Conservation (phyloP, 164 flowering plant species). For the Magnolia sinica region DNA sequence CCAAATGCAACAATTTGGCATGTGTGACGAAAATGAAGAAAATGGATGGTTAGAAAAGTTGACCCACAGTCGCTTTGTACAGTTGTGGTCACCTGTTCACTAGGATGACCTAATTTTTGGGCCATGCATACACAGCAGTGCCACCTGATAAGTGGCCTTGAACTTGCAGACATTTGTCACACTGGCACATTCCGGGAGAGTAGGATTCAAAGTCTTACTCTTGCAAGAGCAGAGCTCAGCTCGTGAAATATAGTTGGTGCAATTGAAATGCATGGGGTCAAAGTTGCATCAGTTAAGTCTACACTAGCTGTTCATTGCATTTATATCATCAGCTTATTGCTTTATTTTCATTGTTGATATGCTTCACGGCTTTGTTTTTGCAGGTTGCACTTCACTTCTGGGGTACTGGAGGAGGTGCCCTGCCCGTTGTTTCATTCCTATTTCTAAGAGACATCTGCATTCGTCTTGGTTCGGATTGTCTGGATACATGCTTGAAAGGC, state of each 20-base stretch:
- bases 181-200: too few relatives aligned
- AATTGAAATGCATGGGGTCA: neutral
- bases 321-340: neutral
- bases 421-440: slow-evolving; percentile 74
- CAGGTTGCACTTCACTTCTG: slow-evolving; percentile 92
- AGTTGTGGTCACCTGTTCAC: too few relatives aligned
- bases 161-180: too few relatives aligned
- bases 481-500: slow-evolving; percentile 83
- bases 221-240: too few relatives aligned
- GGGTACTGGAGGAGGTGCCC: slow-evolving; percentile 94
- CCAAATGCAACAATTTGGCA: neutral
- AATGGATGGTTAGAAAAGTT: too few relatives aligned
- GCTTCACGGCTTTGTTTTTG: slow-evolving; percentile 11
- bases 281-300: neutral
- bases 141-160: too few relatives aligned
- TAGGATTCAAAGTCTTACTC: too few relatives aligned
- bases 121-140: too few relatives aligned
- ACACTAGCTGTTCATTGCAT: neutral
- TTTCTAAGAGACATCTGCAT: slow-evolving; percentile 80
- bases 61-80: too few relatives aligned
- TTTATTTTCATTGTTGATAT: neutral
- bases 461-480: slow-evolving; percentile 79
- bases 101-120: too few relatives aligned
- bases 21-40: neutral
- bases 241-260: neutral